phyloP scores from a whole-genome alignment of 768 basidiomycete genomes.

The Piloderma croceum region DNA sequence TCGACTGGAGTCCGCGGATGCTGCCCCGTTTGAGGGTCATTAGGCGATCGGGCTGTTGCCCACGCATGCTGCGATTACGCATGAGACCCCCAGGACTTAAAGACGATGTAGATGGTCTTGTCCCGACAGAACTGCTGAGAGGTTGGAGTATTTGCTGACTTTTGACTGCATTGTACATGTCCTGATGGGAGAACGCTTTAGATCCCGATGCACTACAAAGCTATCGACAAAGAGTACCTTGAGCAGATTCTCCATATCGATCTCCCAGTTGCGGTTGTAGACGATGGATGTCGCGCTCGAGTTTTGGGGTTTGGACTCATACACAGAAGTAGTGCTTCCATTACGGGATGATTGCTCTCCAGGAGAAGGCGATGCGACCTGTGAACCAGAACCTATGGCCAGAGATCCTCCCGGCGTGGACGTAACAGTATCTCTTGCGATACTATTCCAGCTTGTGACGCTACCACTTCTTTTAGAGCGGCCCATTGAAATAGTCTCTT shows the following conservation, averaged over 20 bases:
- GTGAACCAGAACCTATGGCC: slow-evolving; percentile 14
- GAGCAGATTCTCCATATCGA: slow-evolving; percentile 78
- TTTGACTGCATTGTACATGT: slow-evolving; percentile 93
- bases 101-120: slow-evolving; percentile 50
- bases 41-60: slow-evolving; percentile 65
- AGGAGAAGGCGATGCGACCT: slow-evolving; percentile 21
- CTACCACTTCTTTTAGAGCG: slow-evolving; percentile 77
- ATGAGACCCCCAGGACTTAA: slow-evolving; percentile 50
- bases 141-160: slow-evolving; percentile 88
- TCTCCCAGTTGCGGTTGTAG: slow-evolving; percentile 74
- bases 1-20: slow-evolving; percentile 80
- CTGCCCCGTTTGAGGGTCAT: slow-evolving; percentile 84
- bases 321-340: slow-evolving; percentile 61
- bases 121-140: slow-evolving; percentile 37
- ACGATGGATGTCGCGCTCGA: slow-evolving; percentile 30
- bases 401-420: slow-evolving; percentile 34
- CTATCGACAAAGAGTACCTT: slow-evolving; percentile 47
- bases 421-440: slow-evolving; percentile 54
- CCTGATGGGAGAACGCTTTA: slow-evolving; percentile 39
- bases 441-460: slow-evolving; percentile 79
- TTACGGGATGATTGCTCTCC: slow-evolving; percentile 38
- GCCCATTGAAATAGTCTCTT: slow-evolving; percentile 37
- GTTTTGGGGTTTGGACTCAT: slow-evolving; percentile 36
- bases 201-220: slow-evolving; percentile 1
- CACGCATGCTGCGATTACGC: slow-evolving; percentile 70